Percentiles rank a stretch among this genome's conserved stretches.
Evolutionary conservation across 2,329 filamentous ascomycete genomes (phyloP).

Genomic region (Blastomyces gilchristii): DNA sequence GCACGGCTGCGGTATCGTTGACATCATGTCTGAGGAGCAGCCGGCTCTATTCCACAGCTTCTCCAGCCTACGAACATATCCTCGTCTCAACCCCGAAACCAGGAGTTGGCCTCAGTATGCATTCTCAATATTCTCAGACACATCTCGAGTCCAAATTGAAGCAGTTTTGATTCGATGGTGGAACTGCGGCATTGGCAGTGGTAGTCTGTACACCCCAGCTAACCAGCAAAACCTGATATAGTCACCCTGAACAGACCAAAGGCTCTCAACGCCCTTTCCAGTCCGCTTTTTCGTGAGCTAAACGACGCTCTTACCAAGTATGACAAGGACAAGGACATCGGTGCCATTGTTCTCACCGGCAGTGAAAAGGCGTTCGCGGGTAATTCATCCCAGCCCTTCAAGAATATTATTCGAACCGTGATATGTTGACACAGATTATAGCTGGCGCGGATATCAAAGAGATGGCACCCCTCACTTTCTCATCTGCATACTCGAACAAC

Average conservation of each 20-base stretch:
- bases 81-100: conserved; percentile 71
- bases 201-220: neutral
- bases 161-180: conserved; percentile 7
- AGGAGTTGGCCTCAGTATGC: conserved; percentile 78
- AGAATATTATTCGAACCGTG: neutral
- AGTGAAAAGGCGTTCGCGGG: conserved; percentile 77
- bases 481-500: conserved; percentile 72
- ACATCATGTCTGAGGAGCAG: conserved; percentile 26
- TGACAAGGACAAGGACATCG: conserved; percentile 58
- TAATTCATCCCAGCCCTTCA: conserved; percentile 18
- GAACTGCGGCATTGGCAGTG: conserved; percentile 8
- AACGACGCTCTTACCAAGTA: conserved; percentile 65
- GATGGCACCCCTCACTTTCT: conserved; percentile 88
- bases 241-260: conserved; percentile 91
- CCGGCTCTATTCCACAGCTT: conserved; percentile 34
- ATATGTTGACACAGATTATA: conserved; percentile 13
- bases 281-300: conserved; percentile 80
- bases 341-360: conserved; percentile 76
- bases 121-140: neutral
- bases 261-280: conserved; percentile 87
- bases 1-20: conserved; percentile 37
- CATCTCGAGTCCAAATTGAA: neutral
- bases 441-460: conserved; percentile 98
- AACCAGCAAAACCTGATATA: conserved; percentile 29
- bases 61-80: conserved; percentile 63